A percentile compares a stretch with the other conserved stretches of the same genome.
Conservation (phyloP, 129 eudicot species). For the sunflower (Helianthus annuus) region HanXRQr2.0-SUNRISE NC_035442.2:165307077-165307576, state of each 20-base stretch:
- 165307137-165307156: slow-evolving; percentile 46
- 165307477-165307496: neutral
- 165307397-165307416: neutral
- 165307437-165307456: neutral
- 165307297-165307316: neutral
- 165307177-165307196: neutral
- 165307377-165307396: neutral
- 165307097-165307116: slow-evolving; percentile 43
- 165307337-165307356: neutral
- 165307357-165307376: neutral
- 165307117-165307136: slow-evolving; percentile 59
- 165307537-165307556: neutral
- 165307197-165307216: neutral
- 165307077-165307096: slow-evolving; percentile 56
- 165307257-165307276: neutral
- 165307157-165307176: too few species aligned
- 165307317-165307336: neutral
- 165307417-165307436: neutral
- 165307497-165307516: slow-evolving; percentile 6
- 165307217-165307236: neutral
- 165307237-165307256: neutral
- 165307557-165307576: slow-evolving; percentile 11
- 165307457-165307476: neutral
- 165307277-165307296: neutral
- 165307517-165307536: slow-evolving; percentile 10